Percentiles rank a stretch among this genome's conserved stretches.
These are phyloP conservation scores for Chlorella ohadii DNA, from an alignment of 139 green algal genomes.

Conservation along the genomic window DNA sequence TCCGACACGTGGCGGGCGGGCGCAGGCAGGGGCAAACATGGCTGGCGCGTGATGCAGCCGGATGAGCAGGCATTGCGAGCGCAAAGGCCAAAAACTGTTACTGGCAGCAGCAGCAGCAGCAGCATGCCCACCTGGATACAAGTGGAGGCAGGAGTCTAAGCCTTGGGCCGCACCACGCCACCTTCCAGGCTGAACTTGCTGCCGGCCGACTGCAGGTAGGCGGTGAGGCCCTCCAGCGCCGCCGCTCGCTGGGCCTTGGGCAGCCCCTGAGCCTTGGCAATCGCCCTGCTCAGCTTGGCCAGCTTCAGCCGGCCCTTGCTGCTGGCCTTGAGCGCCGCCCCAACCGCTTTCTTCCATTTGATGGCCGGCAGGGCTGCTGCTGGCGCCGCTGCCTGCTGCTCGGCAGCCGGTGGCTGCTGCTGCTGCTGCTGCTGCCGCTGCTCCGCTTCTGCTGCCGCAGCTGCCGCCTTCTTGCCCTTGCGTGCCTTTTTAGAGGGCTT, in stretches of 20 bases:
- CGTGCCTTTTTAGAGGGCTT: background rate
- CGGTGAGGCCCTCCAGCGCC: slow-evolving; percentile 2
- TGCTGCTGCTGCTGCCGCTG: slow-evolving; percentile 25
- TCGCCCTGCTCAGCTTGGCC: slow-evolving; percentile 18
- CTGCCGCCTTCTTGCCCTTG: background rate
- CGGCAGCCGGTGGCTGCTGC: background rate
- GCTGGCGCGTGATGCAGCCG: no score
- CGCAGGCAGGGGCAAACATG: background rate
- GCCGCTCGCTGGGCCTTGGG: slow-evolving; percentile 3
- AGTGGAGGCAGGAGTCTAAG: background rate
- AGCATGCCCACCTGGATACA: background rate
- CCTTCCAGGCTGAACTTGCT: background rate
- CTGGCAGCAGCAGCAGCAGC: background rate
- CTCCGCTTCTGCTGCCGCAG: background rate
- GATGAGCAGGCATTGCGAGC: background rate
- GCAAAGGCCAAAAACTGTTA: background rate
- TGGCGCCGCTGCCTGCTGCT: background rate
- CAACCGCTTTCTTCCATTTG: slow-evolving; percentile 39
- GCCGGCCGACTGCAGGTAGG: background rate
- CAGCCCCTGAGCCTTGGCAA: slow-evolving; percentile 33
- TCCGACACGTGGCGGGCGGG: background rate
- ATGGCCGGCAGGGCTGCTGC: background rate
- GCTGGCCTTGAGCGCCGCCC: slow-evolving; percentile 14
- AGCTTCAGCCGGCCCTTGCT: slow-evolving; percentile 24
- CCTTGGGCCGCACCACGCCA: slow-evolving; percentile 17